Evolutionary conservation across 2,329 filamentous ascomycete species (phyloP).

Genomic region (Elsinoe fawcettii): DNA sequence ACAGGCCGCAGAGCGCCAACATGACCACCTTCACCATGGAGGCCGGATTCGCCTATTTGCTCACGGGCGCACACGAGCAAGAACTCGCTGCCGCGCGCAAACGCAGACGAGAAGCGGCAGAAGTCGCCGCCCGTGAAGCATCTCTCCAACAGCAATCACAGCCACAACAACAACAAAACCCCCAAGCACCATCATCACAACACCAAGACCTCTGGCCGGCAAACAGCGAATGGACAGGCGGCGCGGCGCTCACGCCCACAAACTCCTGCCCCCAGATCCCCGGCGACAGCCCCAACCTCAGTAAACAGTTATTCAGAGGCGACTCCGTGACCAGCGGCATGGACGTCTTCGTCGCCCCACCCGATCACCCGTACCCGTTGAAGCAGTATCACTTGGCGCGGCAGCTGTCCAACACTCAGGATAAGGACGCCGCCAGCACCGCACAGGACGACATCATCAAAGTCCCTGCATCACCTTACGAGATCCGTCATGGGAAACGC

Average conservation of each 20-base stretch:
- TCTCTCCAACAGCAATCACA: not conserved
- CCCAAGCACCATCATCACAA: not conserved
- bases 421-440: too few species aligned
- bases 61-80: constrained; percentile 8
- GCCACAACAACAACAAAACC: not conserved
- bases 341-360: not conserved
- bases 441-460: constrained; percentile 7
- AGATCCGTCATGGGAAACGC: constrained; percentile 68
- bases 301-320: constrained; percentile 4
- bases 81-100: not conserved
- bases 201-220: constrained; percentile 5
- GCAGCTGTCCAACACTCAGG: not conserved
- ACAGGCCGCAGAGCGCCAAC: not conserved
- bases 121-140: not conserved
- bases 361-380: not conserved
- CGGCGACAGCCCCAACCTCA: not conserved
- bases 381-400: not conserved
- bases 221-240: not conserved
- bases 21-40: constrained; percentile 13
- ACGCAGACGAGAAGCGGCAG: not conserved
- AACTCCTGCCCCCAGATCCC: not conserved
- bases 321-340: constrained; percentile 6
- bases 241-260: not conserved
- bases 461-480: constrained; percentile 38
- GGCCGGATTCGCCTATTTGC: constrained; percentile 13